A percentile compares a stretch with the other conserved stretches of the same genome.
These are phyloP conservation scores for Ceratocystis harringtonii DNA, from an alignment of 2,329 filamentous ascomycete species.

Conservation along the genomic window DNA sequence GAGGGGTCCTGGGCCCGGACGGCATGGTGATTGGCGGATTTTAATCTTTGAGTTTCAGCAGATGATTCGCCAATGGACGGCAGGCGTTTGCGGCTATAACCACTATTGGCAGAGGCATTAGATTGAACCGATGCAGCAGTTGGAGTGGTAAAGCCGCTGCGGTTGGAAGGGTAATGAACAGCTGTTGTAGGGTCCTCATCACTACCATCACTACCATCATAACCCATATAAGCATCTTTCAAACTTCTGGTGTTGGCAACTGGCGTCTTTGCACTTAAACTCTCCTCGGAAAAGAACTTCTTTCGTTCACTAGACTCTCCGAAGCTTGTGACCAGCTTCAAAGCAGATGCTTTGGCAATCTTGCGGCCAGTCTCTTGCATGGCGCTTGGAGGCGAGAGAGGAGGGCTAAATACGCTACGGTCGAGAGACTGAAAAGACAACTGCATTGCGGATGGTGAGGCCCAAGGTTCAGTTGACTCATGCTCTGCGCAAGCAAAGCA, in stretches of 20 bases:
- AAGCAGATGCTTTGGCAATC: conserved; percentile 63
- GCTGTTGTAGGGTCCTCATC: conserved; percentile 53
- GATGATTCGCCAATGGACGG: conserved; percentile 56
- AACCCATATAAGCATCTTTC: conserved; percentile 52
- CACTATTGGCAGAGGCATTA: conserved; percentile 37
- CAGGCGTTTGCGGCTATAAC: conserved; percentile 48
- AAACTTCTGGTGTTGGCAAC: conserved; percentile 27
- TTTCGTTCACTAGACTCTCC: conserved; percentile 47
- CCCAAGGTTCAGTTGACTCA: conserved; percentile 76
- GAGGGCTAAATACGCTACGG: conserved; percentile 48
- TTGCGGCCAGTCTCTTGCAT: conserved; percentile 40
- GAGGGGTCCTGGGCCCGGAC: conserved; percentile 7
- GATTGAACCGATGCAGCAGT: conserved; percentile 53
- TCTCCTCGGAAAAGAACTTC: conserved; percentile 42
- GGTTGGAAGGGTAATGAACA: conserved; percentile 50
- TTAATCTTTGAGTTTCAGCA: conserved; percentile 4
- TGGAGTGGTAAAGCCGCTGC: conserved; percentile 54
- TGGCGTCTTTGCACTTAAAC: conserved; percentile 51
- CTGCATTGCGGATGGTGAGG: conserved; percentile 60
- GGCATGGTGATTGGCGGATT: not conserved
- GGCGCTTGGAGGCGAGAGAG: conserved; percentile 57
- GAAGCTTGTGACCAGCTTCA: conserved; percentile 88
- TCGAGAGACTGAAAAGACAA: conserved; percentile 40
- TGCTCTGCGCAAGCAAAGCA: conserved; percentile 85
- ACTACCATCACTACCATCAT: conserved; percentile 19